Evolutionary conservation across 495 filamentous ascomycete genomes (phyloP), one percentile per base, ranked within the genome.

Genomic region (Immersiella caudata): DNA sequence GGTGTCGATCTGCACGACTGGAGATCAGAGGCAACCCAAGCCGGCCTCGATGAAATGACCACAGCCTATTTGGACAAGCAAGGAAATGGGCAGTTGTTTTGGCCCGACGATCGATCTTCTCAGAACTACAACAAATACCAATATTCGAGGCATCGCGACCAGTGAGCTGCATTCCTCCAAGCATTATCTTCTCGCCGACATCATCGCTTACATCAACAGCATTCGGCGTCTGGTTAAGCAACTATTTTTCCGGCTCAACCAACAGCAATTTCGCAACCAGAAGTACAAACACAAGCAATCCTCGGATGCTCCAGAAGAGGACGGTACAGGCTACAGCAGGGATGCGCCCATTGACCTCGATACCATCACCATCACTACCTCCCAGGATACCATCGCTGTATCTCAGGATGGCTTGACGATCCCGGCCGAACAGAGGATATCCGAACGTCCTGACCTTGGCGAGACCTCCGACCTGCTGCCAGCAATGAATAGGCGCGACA

Each of bases 201-300:
- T n/a, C 52, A 9, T 14, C 2, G 8, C 52, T 55, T 2, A 60
- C 57, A 36, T 20, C 16, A 35, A 29, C 29, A 60, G 57, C 16
- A 60, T 60, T 11, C 24, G 29, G 25, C 25, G 57, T 14, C 26
- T 60, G 24, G 57, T 60, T 26, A 60, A 60, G 57, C 26, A 35
- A 8, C 57, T 60, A n/a, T 60, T 60, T 25, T 60, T 60, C 57
- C 57, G 57, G 8, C 29, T 60, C 26, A 60, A 60, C 57, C 57
- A 35, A n/a, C 57, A 60, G 26, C 57, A 60, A n/a, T 22, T n/a
- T 22, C 57, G 25, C 9, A 36, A 33, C 25, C 57, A 36, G 4
- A 60, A 60, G 29, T 60, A 60, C 29, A 33, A 36, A n/a, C 18
- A 60, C 57, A 60, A 60, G 21, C 9, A 33, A 21, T 36, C 9